Evolutionary conservation across 768 basidiomycete species (phyloP).

Genomic region (Trametes punicea): DNA sequence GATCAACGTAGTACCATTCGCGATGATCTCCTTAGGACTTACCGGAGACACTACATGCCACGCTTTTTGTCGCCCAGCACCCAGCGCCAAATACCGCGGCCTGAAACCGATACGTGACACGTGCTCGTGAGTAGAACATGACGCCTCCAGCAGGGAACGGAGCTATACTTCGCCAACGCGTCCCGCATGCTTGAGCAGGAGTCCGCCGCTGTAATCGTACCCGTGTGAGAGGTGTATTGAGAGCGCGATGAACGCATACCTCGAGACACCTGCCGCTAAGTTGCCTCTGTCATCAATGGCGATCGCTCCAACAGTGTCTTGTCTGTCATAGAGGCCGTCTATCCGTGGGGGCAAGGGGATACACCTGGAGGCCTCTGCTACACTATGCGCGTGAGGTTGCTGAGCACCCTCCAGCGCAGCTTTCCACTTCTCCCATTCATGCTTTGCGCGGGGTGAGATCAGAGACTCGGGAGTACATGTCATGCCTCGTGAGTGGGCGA

Average conservation of each 20-base stretch:
- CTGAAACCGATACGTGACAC: constrained; percentile 32
- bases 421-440: constrained; percentile 65
- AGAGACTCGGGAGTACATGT: constrained; percentile 44
- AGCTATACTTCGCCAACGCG: constrained; percentile 65
- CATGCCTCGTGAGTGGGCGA: constrained; percentile 39
- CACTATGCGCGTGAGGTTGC: not conserved
- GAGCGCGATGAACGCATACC: constrained; percentile 30
- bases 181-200: constrained; percentile 74
- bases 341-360: not conserved
- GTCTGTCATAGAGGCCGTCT: constrained; percentile 37
- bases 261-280: constrained; percentile 73
- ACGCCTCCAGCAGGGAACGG: too few relatives aligned
- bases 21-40: not conserved
- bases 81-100: constrained; percentile 73
- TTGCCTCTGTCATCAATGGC: constrained; percentile 44
- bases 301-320: constrained; percentile 85
- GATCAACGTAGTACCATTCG: not conserved
- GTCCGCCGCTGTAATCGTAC: constrained; percentile 61
- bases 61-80: constrained; percentile 57
- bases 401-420: constrained; percentile 33
- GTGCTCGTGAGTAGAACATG: not conserved
- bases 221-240: not conserved
- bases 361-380: too few relatives aligned
- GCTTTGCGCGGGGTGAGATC: constrained; percentile 44
- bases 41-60: constrained; percentile 76